Evolutionary conservation across 2,329 filamentous ascomycete species (phyloP).

Genomic region (Xylariaceae sp.): DNA sequence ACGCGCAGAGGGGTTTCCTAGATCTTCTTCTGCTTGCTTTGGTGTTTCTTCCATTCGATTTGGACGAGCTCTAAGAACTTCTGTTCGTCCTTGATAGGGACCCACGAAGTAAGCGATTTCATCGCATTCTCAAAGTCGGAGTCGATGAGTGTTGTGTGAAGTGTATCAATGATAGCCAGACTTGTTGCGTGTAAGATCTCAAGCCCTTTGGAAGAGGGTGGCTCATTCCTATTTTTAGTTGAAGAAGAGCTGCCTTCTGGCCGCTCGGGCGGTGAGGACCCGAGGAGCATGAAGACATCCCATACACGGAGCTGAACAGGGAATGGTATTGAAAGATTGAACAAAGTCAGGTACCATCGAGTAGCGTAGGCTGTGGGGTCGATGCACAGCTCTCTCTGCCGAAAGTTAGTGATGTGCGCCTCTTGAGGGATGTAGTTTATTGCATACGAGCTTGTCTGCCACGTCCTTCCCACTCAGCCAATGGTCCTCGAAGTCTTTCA

Average conservation of each 20-base stretch:
- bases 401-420: constrained; percentile 9
- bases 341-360: constrained; percentile 93
- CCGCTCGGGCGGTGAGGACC: constrained; percentile 58
- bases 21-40: constrained; percentile 42
- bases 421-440: not conserved
- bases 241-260: constrained; percentile 10
- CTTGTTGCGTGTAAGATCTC: constrained; percentile 87
- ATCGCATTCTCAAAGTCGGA: constrained; percentile 97
- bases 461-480: constrained; percentile 81
- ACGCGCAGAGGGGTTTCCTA: constrained; percentile 24
- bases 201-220: constrained; percentile 57
- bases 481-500: constrained; percentile 77
- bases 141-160: constrained; percentile 81
- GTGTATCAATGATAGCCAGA: constrained; percentile 85
- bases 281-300: constrained; percentile 96
- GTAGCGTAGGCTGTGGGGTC: constrained; percentile 91
- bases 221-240: constrained; percentile 24
- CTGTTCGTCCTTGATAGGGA: constrained; percentile 91
- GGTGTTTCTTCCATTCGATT: constrained; percentile 74
- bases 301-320: constrained; percentile 90
- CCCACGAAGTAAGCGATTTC: constrained; percentile 92
- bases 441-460: constrained; percentile 67
- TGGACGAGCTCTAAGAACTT: constrained; percentile 85
- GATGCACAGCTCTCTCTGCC: constrained; percentile 70
- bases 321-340: constrained; percentile 96